Evolutionary conservation across 768 basidiomycete genomes (phyloP).

Genomic region (Psilocybe sp.): DNA sequence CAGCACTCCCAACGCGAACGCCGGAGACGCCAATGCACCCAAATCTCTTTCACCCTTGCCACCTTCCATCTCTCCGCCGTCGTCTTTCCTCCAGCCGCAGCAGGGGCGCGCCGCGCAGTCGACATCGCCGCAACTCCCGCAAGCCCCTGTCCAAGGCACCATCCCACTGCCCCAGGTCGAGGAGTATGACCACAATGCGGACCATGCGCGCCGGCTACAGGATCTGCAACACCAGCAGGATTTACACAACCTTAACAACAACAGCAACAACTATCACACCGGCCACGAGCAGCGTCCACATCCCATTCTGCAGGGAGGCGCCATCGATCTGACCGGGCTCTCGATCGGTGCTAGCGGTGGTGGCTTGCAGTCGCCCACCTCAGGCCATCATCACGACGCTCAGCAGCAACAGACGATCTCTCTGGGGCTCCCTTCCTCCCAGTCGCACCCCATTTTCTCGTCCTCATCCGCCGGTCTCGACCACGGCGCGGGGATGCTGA

Average conservation of each 20-base stretch:
- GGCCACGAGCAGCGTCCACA: slow-evolving; percentile 1
- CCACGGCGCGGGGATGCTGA: not conserved
- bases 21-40: too few species aligned
- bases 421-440: slow-evolving; percentile 11
- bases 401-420: too few species aligned
- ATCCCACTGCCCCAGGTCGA: slow-evolving; percentile 31
- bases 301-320: not conserved
- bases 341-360: slow-evolving; percentile 3
- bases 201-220: slow-evolving; percentile 11
- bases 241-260: slow-evolving; percentile 3
- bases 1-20: too few species aligned
- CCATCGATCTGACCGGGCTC: slow-evolving; percentile 15
- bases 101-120: slow-evolving; percentile 1
- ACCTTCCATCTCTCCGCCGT: too few species aligned
- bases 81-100: not conserved
- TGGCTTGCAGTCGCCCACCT: slow-evolving; percentile 1
- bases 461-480: slow-evolving; percentile 11
- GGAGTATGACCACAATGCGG: slow-evolving; percentile 11
- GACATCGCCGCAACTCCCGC: slow-evolving; percentile 16
- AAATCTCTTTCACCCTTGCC: too few species aligned
- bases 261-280: slow-evolving; percentile 6
- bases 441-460: slow-evolving; percentile 9
- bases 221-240: slow-evolving; percentile 7
- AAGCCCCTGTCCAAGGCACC: slow-evolving; percentile 28
- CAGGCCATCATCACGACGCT: not conserved